phyloP scores from a whole-genome alignment of 139 green algal species.

The Spirogloea muscicola region DNA sequence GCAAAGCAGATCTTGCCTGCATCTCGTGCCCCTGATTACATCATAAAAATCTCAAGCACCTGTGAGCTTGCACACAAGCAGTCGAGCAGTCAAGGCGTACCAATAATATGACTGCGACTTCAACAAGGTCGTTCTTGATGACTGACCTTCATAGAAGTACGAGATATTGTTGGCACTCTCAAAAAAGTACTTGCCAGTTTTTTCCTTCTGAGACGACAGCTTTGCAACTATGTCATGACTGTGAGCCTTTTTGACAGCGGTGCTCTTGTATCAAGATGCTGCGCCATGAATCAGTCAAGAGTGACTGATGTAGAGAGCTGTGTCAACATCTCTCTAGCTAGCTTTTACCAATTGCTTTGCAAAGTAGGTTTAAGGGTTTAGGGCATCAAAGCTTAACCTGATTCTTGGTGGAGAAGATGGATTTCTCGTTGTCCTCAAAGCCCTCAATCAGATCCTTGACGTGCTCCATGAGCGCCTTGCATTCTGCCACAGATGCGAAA shows the following conservation, averaged over 20 bases:
- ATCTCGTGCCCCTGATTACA: background rate
- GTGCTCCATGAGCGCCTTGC: slow-evolving; percentile 10
- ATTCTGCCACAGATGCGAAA: slow-evolving; percentile 47
- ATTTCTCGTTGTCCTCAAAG: slow-evolving; percentile 45
- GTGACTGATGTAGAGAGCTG: background rate
- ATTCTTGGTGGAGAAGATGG: slow-evolving; percentile 50
- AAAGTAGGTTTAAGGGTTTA: background rate
- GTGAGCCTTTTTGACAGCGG: background rate
- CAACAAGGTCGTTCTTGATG: no score
- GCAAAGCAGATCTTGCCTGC: background rate
- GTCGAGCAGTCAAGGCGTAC: no score
- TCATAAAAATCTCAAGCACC: background rate
- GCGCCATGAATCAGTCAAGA: background rate
- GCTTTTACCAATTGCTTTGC: background rate
- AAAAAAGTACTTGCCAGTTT: slow-evolving; percentile 73
- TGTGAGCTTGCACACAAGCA: background rate
- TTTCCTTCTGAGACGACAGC: slow-evolving; percentile 27
- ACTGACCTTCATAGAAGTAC: slow-evolving; percentile 53
- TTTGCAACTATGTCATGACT: background rate
- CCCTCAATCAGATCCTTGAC: slow-evolving; percentile 40
- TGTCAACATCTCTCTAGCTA: background rate
- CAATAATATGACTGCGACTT: no score
- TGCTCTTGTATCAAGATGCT: background rate
- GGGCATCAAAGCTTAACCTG: slow-evolving; percentile 25
- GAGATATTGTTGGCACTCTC: slow-evolving; percentile 58